phyloP scores from a whole-genome alignment of 192 early-diverging fungal genomes.

The Phycomyces nitens region DNA sequence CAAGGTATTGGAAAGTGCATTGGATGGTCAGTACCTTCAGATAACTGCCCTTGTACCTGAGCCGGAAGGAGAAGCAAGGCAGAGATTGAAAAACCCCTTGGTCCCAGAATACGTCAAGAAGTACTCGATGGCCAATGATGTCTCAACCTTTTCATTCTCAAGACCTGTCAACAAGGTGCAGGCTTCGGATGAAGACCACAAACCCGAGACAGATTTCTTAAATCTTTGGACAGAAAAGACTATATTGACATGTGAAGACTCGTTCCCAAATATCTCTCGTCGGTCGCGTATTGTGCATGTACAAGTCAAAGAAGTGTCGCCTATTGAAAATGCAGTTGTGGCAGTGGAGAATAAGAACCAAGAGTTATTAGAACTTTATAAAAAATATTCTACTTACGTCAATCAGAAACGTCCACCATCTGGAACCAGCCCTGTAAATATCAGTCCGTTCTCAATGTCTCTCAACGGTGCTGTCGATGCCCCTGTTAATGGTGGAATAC shows the following conservation, averaged over 20 bases:
- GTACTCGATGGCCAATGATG: constrained; percentile 67
- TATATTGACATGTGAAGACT: constrained; percentile 58
- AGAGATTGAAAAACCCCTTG: constrained; percentile 24
- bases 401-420: constrained; percentile 1
- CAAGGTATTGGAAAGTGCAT: constrained; percentile 27
- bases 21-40: constrained; percentile 57
- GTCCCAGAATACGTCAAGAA: constrained; percentile 48
- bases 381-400: constrained; percentile 44
- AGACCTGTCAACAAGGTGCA: constrained; percentile 51
- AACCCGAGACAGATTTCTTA: constrained; percentile 61
- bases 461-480: constrained; percentile 83
- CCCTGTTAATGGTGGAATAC: constrained; percentile 78
- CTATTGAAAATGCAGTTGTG: constrained; percentile 73
- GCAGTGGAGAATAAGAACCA: constrained; percentile 65
- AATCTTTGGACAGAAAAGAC: constrained; percentile 78
- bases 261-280: constrained; percentile 60
- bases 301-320: constrained; percentile 57
- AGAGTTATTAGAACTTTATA: constrained; percentile 53
- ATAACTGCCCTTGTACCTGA: constrained; percentile 68
- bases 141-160: constrained; percentile 60
- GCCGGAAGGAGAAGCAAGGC: constrained; percentile 33
- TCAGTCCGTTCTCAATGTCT: constrained; percentile 76
- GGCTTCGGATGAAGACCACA: neutral
- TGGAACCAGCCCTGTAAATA: constrained; percentile 31
- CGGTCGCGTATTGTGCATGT: constrained; percentile 55